Base-by-base conservation (phyloP, 108 stramenopile species). In the Craspedostauros australis region DNA sequence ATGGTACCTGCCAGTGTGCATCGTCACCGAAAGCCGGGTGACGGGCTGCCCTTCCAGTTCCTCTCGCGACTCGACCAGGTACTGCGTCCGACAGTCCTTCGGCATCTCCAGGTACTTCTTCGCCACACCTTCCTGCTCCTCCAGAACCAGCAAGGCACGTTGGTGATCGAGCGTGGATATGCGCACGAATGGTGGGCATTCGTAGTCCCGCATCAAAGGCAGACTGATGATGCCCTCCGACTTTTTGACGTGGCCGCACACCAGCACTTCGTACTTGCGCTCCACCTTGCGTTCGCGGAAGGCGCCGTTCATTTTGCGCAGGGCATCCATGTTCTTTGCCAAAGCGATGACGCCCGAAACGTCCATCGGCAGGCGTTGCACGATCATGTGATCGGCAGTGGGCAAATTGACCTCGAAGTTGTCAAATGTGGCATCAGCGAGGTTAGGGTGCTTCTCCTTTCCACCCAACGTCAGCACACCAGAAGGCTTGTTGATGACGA, bases 281-380 rank as follows among this genome's bases (percentile, higher is more conserved):
- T 77, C 73, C 18, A 90, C 82, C 45, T 79, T 73, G 28, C 88
- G 75, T 3, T 66, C 51, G 48, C 84, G 80, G 55, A 90, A 90
- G 39, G 70, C 49, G 19, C 53, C 39, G 50, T 86, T 86, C 77
- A 90, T 67, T 22, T 39, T 68, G 7, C 84, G 69, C 2, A 87
- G 65, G 20, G 85, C 76, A 27, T 66, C 77, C 57, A 52, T 75
- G 30, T 66, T 83, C 44, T 65, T 80, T 19, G 79, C 83, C 50
- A 87, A 77, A 4, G 86, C 79, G 30, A 91, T 69, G 42, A 91
- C 68, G 1, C 89, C 89, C n/a, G 80, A 82, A 25, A 81, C 85
- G 47, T 91, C 85, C 80, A 91, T 83, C 7, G 80, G 85, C 62
- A 91, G 55, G 56, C 89, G 64, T 60, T 91, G 89, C 7, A 85